Evolutionary conservation across 805 yeast genomes (phyloP), one percentile per base, ranked within the genome.

Genomic region (Candida odintsovae): DNA sequence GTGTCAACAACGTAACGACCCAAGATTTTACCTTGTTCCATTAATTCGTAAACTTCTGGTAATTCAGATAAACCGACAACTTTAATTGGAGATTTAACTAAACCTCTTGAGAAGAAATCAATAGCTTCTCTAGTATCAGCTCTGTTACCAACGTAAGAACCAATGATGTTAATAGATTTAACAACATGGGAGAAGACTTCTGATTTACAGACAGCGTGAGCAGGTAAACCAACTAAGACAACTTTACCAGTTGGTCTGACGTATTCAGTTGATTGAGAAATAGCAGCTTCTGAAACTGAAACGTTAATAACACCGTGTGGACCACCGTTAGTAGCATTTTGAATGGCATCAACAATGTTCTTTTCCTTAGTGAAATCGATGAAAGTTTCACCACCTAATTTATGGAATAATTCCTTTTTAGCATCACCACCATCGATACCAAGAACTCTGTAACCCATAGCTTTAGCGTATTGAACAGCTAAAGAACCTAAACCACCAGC

Each of bases 1-100:
- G 86, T 82, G 70, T 87, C 95, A 52, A 87, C 82, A 48, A 88
- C 96, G 65, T 83, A 82, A 72, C 97, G 80, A 62, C 97, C 97
- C 57, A 83, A 78, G 62, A 89, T 83, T 73, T 83, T 78, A 62
- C 94, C 94, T 69, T 80, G 73, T 68, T 77, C 85, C 96, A 89
- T 89, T 66, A 79, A 74, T 57, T 82, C 76, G 74, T 78, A 88
- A 53, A 88, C 84, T 47, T 65, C 65, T 54, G 86, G 80, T 62
- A 86, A 75, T 65, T 83, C 82, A 50, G 88, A 79, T 59, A 87
- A 74, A 47, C 90, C 89, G 45, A 82, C 89, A 66, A 89, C 64
- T 71, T 78, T 78, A 72, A 86, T 80, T 57, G 87, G 86, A 51
- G 87, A 77, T 64, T 75, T 72, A 65, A 84, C 83, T 64, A 79